phyloP scores from a whole-genome alignment of 192 early-diverging fungal species.

The Coemansia sp. region DNA sequence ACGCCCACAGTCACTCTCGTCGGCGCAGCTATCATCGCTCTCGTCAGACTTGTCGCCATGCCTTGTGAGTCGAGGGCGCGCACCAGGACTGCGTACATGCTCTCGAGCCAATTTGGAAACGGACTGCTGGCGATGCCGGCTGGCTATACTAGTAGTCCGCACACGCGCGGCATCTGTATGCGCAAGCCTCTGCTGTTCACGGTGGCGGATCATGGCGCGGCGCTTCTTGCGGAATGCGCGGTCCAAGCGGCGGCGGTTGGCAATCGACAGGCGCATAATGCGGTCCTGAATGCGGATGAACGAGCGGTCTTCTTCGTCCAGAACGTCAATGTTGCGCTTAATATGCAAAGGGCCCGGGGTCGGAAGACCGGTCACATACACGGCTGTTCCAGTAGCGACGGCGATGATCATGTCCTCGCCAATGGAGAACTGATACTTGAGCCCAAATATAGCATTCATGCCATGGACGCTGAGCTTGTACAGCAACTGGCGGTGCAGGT shows the following conservation, averaged over 20 bases:
- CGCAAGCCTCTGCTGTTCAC: conserved; percentile 22
- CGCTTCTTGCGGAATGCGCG: conserved; percentile 42
- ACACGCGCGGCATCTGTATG: conserved; percentile 1
- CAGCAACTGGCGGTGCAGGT: conserved; percentile 77
- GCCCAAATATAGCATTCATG: conserved; percentile 75
- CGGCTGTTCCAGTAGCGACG: conserved; percentile 70
- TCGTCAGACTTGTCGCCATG: not conserved
- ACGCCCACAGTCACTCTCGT: not conserved
- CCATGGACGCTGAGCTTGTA: conserved; percentile 78
- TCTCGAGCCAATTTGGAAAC: conserved; percentile 11
- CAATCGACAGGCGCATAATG: conserved; percentile 66
- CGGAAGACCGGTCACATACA: conserved; percentile 70
- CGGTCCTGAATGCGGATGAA: conserved; percentile 68
- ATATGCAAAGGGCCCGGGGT: conserved; percentile 70
- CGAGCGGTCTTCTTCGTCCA: conserved; percentile 70
- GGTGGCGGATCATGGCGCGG: conserved; percentile 19
- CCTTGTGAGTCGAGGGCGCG: not conserved
- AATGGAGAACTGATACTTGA: conserved; percentile 55
- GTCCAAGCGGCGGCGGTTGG: conserved; percentile 66
- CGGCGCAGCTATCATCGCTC: not conserved
- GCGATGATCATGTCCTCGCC: conserved; percentile 63
- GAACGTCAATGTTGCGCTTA: conserved; percentile 68
- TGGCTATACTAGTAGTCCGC: not conserved
- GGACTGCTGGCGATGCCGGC: not conserved
- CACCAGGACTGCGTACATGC: not conserved